A percentile compares a stretch with the other conserved stretches of the same genome.
Conservation (phyloP, 495 filamentous ascomycete species). For the Trichocladium uniseriatum region DNA sequence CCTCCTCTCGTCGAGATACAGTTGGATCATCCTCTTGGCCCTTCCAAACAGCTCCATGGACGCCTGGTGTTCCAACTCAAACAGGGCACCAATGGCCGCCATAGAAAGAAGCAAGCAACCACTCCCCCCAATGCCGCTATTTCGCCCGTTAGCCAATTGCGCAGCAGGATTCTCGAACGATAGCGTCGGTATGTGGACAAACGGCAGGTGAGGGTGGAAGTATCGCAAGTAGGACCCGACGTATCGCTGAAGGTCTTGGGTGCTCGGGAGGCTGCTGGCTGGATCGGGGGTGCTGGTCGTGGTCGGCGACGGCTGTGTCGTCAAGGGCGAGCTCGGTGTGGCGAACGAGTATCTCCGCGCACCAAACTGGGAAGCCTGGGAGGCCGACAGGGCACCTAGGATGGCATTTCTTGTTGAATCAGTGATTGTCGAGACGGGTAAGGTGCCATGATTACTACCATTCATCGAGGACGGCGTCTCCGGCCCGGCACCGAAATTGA, state of each 20-base stretch:
- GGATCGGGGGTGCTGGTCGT: constrained; percentile 42
- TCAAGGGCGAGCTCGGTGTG: constrained; percentile 54
- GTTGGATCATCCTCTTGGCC: constrained; percentile 88
- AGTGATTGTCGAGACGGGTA: constrained; percentile 64
- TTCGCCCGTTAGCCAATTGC: constrained; percentile 52
- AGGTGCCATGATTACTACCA: constrained; percentile 48
- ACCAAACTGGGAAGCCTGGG: constrained; percentile 64
- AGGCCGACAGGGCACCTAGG: constrained; percentile 58
- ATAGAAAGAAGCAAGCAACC: constrained; percentile 91
- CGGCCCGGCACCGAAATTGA: constrained; percentile 50
- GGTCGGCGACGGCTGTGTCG: constrained; percentile 43
- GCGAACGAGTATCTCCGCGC: constrained; percentile 71
- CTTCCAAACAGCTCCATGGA: constrained; percentile 86
- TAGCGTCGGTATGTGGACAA: constrained; percentile 85
- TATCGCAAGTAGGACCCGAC: constrained; percentile 86
- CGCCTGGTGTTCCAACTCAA: constrained; percentile 69
- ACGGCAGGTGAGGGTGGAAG: constrained; percentile 91
- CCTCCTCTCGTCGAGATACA: constrained; percentile 86
- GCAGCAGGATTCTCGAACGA: constrained; percentile 75
- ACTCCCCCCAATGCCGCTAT: constrained; percentile 64
- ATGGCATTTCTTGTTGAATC: constrained; percentile 87
- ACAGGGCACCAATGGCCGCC: constrained; percentile 92
- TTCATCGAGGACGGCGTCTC: constrained; percentile 63
- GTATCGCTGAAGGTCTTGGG: constrained; percentile 86
- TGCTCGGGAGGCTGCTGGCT: constrained; percentile 60